Percentiles rank a stretch among this genome's conserved stretches.
Conservation (phyloP, 306 rosid species). For the Abrus pulchellus region DNA sequence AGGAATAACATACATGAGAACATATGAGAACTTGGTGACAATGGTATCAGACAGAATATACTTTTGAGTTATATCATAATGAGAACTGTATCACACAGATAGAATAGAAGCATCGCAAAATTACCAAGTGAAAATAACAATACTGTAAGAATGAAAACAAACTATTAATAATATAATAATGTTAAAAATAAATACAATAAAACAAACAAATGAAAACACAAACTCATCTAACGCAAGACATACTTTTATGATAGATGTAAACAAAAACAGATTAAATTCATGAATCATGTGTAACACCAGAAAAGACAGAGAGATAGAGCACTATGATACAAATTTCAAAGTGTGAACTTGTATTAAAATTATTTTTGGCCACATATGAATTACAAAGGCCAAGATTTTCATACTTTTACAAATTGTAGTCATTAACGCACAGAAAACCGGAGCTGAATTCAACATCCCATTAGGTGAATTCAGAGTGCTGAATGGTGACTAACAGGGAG, state of each 20-base stretch:
- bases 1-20: conserved; percentile 44
- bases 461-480: conserved; percentile 8
- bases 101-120: conserved; percentile 9
- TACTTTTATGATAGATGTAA: neutral
- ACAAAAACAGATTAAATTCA: conserved; percentile 9
- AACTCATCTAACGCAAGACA: conserved; percentile 13
- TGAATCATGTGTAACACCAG: neutral
- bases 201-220: conserved; percentile 1
- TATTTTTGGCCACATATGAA: neutral
- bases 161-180: neutral
- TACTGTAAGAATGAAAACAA: neutral
- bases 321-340: neutral
- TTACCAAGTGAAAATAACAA: conserved; percentile 1
- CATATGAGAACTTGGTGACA: conserved; percentile 26
- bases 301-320: neutral
- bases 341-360: neutral
- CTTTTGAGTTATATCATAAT: conserved; percentile 37
- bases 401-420: conserved; percentile 13
- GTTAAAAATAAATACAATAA: neutral
- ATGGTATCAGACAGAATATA: conserved; percentile 4
- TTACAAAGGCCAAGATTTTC: conserved; percentile 2
- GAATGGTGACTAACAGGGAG: neutral
- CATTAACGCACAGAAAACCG: neutral
- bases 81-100: conserved; percentile 24
- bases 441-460: neutral